Evolutionary conservation across 345 rosid genomes (phyloP), one percentile per base, ranked within the genome.

Genomic region (Syzygium grande): DNA sequence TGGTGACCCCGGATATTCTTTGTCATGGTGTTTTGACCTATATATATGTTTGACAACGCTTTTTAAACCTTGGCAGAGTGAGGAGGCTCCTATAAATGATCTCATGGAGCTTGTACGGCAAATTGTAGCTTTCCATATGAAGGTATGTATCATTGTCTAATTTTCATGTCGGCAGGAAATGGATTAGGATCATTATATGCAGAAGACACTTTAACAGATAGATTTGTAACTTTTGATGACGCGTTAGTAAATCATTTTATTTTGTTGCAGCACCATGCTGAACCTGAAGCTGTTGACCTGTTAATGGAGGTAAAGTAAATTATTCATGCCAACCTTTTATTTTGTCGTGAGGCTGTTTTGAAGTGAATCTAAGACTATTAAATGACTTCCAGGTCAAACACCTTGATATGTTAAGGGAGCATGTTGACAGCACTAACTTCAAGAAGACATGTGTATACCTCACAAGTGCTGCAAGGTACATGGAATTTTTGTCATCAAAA

Each of bases 221-320:
- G 43, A 27, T 29, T 86, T 86, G 38, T 63, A 25, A 38, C 14
- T 58, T 61, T 30, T 13, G 22, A 22, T 29, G 16, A 59, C 9
- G 63, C n/a, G 9, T 86, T 90, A 79, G 89, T 30, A 88, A 88
- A 73, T n/a, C 80, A 85, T 53, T 56, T 21, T 86, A 6, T 61
- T 89, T 53, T 85, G 65, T 84, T 90, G 90, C 94, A 98, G 99
- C 98, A 98, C 91, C 96, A 98, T 91, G 98, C 98, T 52, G 99
- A 98, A 93, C 98, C 99, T 19, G 99, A 98, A 91, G 99, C 99
- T 89, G 97, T 98, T 90, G 98, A 98, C 92, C 95, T 98, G 84
- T 89, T 98, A 87, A 98, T 98, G 98, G 99, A 98, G 94, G 97
- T 95, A 90, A 43, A 43, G 29, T 53, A n/a, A 25, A 85, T 85